Evolutionary conservation across 192 early-diverging fungal species (phyloP).

Genomic region (Gryganskiella cystojenkinii): DNA sequence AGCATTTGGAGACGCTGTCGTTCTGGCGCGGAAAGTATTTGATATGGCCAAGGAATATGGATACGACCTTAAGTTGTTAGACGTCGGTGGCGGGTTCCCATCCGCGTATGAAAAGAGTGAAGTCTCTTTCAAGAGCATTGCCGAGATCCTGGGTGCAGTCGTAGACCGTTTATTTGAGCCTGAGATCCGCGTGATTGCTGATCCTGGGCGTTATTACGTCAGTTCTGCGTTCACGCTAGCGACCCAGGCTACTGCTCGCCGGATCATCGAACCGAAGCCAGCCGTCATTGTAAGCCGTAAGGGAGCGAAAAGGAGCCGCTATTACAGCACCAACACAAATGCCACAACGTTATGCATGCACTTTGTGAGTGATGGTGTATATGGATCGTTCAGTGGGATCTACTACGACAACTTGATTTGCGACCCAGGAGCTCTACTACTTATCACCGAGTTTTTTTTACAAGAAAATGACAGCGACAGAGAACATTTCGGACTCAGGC

Average conservation of each 20-base stretch:
- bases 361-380: constrained; percentile 99
- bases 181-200: constrained; percentile 92
- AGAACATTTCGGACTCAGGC: constrained; percentile 29
- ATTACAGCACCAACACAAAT: too few relatives aligned
- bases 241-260: constrained; percentile 91
- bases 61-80: constrained; percentile 78
- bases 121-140: constrained; percentile 87
- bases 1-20: constrained; percentile 91
- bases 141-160: constrained; percentile 77
- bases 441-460: constrained; percentile 47
- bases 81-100: constrained; percentile 97
- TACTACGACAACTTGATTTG: constrained; percentile 94
- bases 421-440: constrained; percentile 72
- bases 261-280: constrained; percentile 56
- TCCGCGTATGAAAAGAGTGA: constrained; percentile 77
- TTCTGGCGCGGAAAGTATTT: constrained; percentile 88
- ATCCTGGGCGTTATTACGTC: constrained; percentile 98
- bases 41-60: constrained; percentile 84
- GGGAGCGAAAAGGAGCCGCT: too few relatives aligned
- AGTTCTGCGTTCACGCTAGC: constrained; percentile 95
- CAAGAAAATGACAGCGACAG: neutral
- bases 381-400: constrained; percentile 98
- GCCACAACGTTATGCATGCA: constrained; percentile 57
- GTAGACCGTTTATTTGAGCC: constrained; percentile 84
- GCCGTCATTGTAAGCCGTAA: too few relatives aligned